Evolutionary conservation across 176 grass and related monocot species (phyloP), one percentile per base, ranked within the genome.

Genomic region (Cenchrus fungigraminus): DNA sequence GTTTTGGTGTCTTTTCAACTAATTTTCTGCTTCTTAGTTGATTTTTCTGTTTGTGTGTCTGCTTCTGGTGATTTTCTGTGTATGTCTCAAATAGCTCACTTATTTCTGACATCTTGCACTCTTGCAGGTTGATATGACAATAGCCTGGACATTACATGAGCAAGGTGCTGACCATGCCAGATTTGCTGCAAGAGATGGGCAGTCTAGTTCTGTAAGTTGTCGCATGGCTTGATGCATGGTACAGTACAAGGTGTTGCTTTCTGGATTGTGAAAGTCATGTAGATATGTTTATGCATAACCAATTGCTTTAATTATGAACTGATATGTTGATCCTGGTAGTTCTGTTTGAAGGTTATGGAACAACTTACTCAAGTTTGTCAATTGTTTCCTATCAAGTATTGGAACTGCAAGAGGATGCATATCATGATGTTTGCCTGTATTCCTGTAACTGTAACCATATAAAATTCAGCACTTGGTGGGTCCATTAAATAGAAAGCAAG

Each of bases 131-230:
- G 89, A 95, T 88, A 59, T 82, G 4, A 82, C 75, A 75, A 84
- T 95, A 81, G 95, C 93, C 69, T 88, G 87, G 89, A 88, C 87
- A 70, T 80, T 92, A 69, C 92, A 93, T 73, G 86, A 88, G 57
- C 88, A 87, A 55, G 85, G 93, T 70, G 76, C 56, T 28, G 82
- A 79, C 62, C 44, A 67, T 82, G 54, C 79, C 42, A 87, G 85
- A 82, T 87, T 85, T 20, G 76, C 82, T 62, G 64, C 70, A n/a
- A 86, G 82, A 71, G 87, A 85, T 29, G 64, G 28, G 67, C 87
- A 83, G 20, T 89, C 92, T 82, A 84, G 82, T 65, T 80, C 89
- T 58, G 92, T 94, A 82, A 87, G 89, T 74, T 58, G 22, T 20
- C 12, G 11, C 6, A 8, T 70, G 51, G 13, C 56, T 12, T 68